phyloP scores from a whole-genome alignment of 768 basidiomycete genomes.

The Phaeotremella skinneri region DNA sequence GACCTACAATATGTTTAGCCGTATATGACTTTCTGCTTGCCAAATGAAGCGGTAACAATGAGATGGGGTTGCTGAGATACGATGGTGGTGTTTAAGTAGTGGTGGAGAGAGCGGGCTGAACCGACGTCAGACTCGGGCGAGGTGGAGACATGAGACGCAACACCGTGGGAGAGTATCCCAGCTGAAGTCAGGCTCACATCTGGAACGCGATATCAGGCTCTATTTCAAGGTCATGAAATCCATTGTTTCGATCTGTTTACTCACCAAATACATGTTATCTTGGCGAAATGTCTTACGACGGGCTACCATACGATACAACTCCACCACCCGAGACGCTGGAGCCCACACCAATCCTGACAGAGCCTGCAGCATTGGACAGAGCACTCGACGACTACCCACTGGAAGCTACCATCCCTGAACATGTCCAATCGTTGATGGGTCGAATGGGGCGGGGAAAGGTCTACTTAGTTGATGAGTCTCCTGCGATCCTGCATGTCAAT shows the following conservation, averaged over 20 bases:
- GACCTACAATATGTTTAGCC: too few species aligned
- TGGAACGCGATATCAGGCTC: too few species aligned
- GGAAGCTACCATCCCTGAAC: conserved; percentile 20
- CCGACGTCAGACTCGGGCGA: conserved; percentile 1
- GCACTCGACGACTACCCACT: conserved; percentile 34
- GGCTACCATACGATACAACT: conserved; percentile 41
- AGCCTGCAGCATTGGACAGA: conserved; percentile 29
- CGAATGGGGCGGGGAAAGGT: conserved; percentile 44
- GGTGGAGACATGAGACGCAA: too few species aligned
- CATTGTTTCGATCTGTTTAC: background rate
- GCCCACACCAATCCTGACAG: conserved; percentile 3
- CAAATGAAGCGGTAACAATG: too few species aligned
- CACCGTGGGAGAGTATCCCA: too few species aligned
- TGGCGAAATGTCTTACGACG: conserved; percentile 15
- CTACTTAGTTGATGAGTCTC: conserved; percentile 42
- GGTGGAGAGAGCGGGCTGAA: too few species aligned
- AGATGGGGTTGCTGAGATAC: too few species aligned
- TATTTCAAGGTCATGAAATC: background rate
- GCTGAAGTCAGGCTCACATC: too few species aligned
- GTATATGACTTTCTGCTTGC: too few species aligned
- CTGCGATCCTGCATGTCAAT: conserved; percentile 36
- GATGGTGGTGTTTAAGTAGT: too few species aligned
- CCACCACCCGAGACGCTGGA: conserved; percentile 23
- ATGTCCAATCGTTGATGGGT: conserved; percentile 37
- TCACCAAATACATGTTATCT: background rate